phyloP scores from a whole-genome alignment of 306 rosid species.

The Medicago lupulina region DNA sequence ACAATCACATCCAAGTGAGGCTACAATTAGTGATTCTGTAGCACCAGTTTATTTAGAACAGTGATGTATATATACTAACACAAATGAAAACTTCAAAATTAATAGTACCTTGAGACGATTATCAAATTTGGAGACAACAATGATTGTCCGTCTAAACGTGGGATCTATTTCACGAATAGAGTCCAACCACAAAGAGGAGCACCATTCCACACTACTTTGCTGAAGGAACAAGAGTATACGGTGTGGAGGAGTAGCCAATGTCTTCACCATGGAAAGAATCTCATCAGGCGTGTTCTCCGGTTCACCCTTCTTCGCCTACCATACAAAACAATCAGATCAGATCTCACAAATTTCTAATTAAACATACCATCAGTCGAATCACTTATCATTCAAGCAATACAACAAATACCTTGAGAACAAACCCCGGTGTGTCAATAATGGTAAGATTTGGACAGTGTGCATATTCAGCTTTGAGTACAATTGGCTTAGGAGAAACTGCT shows the following conservation, averaged over 20 bases:
- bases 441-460: conserved; percentile 96
- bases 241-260: conserved; percentile 86
- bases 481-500: conserved; percentile 87
- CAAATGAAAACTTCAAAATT: background rate
- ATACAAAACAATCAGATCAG: background rate
- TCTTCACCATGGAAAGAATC: conserved; percentile 94
- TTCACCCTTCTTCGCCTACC: conserved; percentile 95
- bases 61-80: background rate
- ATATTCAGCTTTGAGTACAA: conserved; percentile 93
- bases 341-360: background rate
- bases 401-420: conserved; percentile 84
- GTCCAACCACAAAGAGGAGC: conserved; percentile 96
- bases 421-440: conserved; percentile 96
- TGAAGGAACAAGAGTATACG: conserved; percentile 93
- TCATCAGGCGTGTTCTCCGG: conserved; percentile 93
- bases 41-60: background rate
- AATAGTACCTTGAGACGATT: conserved; percentile 88
- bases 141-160: conserved; percentile 72
- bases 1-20: background rate
- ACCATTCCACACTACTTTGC: conserved; percentile 99
- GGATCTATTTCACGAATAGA: conserved; percentile 91
- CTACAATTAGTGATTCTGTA: background rate
- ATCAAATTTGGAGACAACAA: conserved; percentile 96
- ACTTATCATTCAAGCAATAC: background rate
- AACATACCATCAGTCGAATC: conserved; percentile 1